Conservation (phyloP, 352 stramenopile genomes). For the Globisporangium emineosum region DNA sequence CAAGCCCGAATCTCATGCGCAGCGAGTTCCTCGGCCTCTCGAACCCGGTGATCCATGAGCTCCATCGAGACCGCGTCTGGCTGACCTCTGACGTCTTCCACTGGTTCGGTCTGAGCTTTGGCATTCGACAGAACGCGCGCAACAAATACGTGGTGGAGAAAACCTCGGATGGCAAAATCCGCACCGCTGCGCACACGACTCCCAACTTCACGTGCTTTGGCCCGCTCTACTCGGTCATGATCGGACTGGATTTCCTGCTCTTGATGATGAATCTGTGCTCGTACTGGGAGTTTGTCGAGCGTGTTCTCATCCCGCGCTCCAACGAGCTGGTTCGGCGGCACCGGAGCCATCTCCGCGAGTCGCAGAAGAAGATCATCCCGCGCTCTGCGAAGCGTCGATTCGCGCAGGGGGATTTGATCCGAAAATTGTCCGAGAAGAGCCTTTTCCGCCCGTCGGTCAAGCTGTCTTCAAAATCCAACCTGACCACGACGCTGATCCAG, state of each 20-base stretch:
- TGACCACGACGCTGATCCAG: neutral
- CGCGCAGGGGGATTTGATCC: neutral
- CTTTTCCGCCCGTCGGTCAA: constrained; percentile 1
- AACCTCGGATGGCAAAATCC: neutral
- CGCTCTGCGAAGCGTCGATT: constrained; percentile 6
- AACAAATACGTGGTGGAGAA: constrained; percentile 15
- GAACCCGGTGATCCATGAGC: constrained; percentile 16
- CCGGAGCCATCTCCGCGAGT: constrained; percentile 9
- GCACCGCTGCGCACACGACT: constrained; percentile 10
- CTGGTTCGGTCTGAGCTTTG: constrained; percentile 18
- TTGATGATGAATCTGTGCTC: constrained; percentile 21
- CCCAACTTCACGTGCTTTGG: constrained; percentile 26
- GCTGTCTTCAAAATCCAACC: constrained; percentile 1
- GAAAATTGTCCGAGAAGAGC: neutral
- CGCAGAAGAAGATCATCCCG: constrained; percentile 7
- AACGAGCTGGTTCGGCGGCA: constrained; percentile 16
- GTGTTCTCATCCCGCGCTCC: constrained; percentile 16
- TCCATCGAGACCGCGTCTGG: constrained; percentile 21
- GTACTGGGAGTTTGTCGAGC: constrained; percentile 18
- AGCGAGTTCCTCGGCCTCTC: constrained; percentile 20
- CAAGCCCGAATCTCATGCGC: constrained; percentile 23
- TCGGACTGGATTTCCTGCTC: constrained; percentile 22
- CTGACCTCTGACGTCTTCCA: constrained; percentile 24
- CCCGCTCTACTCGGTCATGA: constrained; percentile 28
- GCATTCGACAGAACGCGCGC: constrained; percentile 24